phyloP scores from a whole-genome alignment of 2,329 filamentous ascomycete genomes.

The Neopestalotiopsis rosae region DNA sequence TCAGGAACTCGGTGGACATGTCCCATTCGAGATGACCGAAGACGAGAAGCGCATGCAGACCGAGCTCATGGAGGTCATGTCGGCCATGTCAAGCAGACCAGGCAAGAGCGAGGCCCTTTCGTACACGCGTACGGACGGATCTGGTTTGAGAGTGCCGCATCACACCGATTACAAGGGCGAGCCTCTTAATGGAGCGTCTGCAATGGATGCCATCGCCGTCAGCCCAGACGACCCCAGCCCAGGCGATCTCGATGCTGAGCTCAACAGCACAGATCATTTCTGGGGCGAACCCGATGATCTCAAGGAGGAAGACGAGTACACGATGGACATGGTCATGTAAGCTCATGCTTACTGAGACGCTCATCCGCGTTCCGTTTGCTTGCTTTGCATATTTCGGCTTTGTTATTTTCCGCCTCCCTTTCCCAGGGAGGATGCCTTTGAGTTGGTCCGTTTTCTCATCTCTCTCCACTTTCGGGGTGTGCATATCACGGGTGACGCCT shows the following conservation, averaged over 20 bases:
- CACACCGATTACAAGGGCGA: slow-evolving; percentile 93
- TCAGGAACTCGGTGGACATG: slow-evolving; percentile 72
- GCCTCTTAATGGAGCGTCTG: slow-evolving; percentile 58
- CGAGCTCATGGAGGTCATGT: slow-evolving; percentile 84
- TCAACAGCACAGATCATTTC: slow-evolving; percentile 60
- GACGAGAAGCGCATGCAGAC: slow-evolving; percentile 96
- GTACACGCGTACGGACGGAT: slow-evolving; percentile 84
- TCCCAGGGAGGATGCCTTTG: slow-evolving; percentile 32
- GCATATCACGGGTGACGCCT: slow-evolving; percentile 18
- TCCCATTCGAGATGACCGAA: slow-evolving; percentile 84
- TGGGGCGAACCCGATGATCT: slow-evolving; percentile 77
- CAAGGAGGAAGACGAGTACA: slow-evolving; percentile 94
- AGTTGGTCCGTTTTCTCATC: slow-evolving; percentile 28
- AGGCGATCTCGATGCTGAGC: slow-evolving; percentile 47
- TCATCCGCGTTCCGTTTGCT: slow-evolving; percentile 18
- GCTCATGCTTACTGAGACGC: background rate
- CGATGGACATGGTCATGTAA: slow-evolving; percentile 70
- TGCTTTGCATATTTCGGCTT: slow-evolving; percentile 16
- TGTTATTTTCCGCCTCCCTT: slow-evolving; percentile 17
- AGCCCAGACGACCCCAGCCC: slow-evolving; percentile 55
- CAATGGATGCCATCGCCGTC: slow-evolving; percentile 51
- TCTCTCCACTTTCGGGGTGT: background rate
- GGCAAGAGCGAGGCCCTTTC: slow-evolving; percentile 80
- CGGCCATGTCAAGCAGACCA: background rate
- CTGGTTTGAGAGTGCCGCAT: slow-evolving; percentile 86